Evolutionary conservation across 306 rosid species (phyloP).

Genomic region (Urtica urens): DNA sequence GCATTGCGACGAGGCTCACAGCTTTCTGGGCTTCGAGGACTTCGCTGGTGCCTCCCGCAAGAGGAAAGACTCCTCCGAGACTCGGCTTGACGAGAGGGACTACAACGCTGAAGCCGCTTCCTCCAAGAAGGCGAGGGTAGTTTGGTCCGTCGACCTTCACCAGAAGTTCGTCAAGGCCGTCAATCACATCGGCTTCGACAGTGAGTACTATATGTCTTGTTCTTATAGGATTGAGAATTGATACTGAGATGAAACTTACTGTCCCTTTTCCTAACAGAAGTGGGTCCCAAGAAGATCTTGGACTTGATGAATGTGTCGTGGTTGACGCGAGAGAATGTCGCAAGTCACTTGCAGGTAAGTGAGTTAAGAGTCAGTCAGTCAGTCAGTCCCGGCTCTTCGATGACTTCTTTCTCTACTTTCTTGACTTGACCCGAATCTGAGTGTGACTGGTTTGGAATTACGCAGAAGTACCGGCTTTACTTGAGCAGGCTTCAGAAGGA

Average conservation of each 20-base stretch:
- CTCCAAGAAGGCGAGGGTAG: constrained; percentile 79
- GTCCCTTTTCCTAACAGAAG: constrained; percentile 85
- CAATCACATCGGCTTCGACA: constrained; percentile 85
- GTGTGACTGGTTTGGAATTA: constrained; percentile 10
- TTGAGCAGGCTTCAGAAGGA: constrained; percentile 81
- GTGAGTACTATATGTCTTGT: constrained; percentile 37
- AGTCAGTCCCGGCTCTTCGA: too few relatives aligned
- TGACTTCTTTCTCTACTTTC: too few relatives aligned
- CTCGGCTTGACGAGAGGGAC: constrained; percentile 60
- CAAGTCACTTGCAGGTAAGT: constrained; percentile 95
- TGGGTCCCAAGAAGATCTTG: constrained; percentile 90
- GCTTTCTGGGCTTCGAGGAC: constrained; percentile 49
- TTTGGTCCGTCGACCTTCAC: constrained; percentile 97
- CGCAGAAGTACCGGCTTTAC: constrained; percentile 95
- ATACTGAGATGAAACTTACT: constrained; percentile 30
- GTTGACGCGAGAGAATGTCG: constrained; percentile 92
- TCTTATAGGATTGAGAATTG: constrained; percentile 11
- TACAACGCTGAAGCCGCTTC: constrained; percentile 57
- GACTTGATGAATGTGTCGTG: constrained; percentile 92
- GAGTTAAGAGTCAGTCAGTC: too few relatives aligned
- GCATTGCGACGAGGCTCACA: too few relatives aligned
- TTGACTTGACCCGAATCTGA: too few relatives aligned
- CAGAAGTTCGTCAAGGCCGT: constrained; percentile 97
- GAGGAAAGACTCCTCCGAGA: constrained; percentile 55
- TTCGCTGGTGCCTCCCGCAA: constrained; percentile 42